Evolutionary conservation across 176 grass and related monocot genomes (phyloP).

Genomic region (Neostapfia colusana): DNA sequence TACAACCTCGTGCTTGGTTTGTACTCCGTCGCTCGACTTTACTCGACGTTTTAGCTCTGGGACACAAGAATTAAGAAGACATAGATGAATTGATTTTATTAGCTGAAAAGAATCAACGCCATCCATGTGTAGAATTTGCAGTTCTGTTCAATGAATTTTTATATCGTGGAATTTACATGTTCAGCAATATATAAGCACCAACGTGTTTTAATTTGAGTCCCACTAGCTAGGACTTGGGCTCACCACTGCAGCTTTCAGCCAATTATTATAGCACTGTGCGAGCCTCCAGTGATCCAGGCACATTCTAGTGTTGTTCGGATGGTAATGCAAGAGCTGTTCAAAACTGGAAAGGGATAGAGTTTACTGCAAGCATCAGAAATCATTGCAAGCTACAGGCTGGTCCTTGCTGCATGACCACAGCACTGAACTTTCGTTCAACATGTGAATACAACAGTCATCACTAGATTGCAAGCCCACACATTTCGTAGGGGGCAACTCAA

Average conservation of each 20-base stretch:
- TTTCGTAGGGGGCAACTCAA: neutral
- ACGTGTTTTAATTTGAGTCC: neutral
- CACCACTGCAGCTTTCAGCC: conserved; percentile 45
- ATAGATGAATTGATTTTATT: no score
- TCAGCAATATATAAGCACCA: neutral
- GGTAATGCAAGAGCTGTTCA: conserved; percentile 41
- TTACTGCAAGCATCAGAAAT: conserved; percentile 53
- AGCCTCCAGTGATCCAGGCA: conserved; percentile 52
- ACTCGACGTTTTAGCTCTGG: no score
- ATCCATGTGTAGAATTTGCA: neutral
- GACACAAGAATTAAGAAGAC: no score
- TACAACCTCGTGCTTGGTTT: no score
- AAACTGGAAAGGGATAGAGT: conserved; percentile 46
- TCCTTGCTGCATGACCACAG: conserved; percentile 7
- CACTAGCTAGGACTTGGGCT: neutral
- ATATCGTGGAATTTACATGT: neutral
- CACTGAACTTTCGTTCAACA: conserved; percentile 13
- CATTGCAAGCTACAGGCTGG: conserved; percentile 33
- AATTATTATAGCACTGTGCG: conserved; percentile 53
- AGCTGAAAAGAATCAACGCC: neutral
- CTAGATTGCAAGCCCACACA: neutral
- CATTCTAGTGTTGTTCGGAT: conserved; percentile 51
- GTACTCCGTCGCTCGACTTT: no score
- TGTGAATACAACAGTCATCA: neutral
- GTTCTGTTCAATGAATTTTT: neutral